Conservation (phyloP, 176 grass and related monocot species). For the Elymus sibiricus region DNA sequence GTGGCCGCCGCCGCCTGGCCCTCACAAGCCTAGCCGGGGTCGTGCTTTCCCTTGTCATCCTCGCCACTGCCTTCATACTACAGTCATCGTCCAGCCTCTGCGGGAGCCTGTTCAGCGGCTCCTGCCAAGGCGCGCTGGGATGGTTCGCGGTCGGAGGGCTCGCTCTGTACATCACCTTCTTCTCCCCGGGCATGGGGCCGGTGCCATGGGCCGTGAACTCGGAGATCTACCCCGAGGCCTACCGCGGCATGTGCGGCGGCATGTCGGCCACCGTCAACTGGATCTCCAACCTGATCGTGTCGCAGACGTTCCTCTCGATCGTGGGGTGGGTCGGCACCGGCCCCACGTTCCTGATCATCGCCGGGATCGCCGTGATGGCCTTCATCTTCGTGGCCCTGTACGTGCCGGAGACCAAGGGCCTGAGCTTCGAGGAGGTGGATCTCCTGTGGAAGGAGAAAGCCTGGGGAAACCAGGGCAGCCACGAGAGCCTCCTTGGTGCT, state of each 20-base stretch:
- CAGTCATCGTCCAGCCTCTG: slow-evolving; percentile 46
- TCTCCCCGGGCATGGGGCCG: slow-evolving; percentile 90
- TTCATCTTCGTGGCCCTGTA: slow-evolving; percentile 67
- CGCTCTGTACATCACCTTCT: slow-evolving; percentile 68
- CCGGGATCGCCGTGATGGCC: slow-evolving; percentile 55
- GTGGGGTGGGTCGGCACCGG: slow-evolving; percentile 65
- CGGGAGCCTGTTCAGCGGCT: neutral
- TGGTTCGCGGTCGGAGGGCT: slow-evolving; percentile 70
- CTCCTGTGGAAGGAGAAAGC: slow-evolving; percentile 77
- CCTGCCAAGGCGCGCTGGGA: slow-evolving; percentile 36
- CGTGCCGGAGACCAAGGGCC: slow-evolving; percentile 84
- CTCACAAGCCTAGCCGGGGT: slow-evolving; percentile 71
- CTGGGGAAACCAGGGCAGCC: slow-evolving; percentile 31
- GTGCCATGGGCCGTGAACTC: slow-evolving; percentile 97
- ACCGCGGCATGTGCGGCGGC: slow-evolving; percentile 79
- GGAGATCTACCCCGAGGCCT: slow-evolving; percentile 80
- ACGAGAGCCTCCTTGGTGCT: slow-evolving; percentile 39
- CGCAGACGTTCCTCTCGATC: slow-evolving; percentile 74
- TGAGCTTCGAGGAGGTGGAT: slow-evolving; percentile 84
- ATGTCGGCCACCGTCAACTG: slow-evolving; percentile 97
- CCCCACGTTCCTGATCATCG: slow-evolving; percentile 71
- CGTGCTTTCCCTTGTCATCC: slow-evolving; percentile 66
- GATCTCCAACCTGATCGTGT: slow-evolving; percentile 85
- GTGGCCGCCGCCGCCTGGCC: slow-evolving; percentile 65
- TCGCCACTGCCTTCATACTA: slow-evolving; percentile 59